Percentiles rank a stretch among this genome's conserved stretches.
Evolutionary conservation across 2,329 filamentous ascomycete genomes (phyloP).

Genomic region (Thermothelomyces thermophilus): DNA sequence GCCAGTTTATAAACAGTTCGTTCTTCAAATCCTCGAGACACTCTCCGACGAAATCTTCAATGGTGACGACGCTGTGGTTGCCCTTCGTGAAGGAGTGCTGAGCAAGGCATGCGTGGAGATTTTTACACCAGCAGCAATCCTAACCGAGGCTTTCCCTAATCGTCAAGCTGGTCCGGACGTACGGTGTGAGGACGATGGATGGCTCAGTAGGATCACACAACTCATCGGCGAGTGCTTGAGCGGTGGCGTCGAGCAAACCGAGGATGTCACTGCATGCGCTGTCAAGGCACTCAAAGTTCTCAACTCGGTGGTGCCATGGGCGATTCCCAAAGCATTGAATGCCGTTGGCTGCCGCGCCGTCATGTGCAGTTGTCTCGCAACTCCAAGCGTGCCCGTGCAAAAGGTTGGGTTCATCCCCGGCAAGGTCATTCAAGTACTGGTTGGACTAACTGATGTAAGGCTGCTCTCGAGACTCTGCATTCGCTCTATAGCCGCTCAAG

Average conservation of each 20-base stretch:
- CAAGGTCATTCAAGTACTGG: neutral
- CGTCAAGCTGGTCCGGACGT: conserved; percentile 62
- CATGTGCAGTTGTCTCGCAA: conserved; percentile 65
- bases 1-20: conserved; percentile 69
- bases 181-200: conserved; percentile 75
- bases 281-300: conserved; percentile 72
- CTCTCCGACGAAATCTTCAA: conserved; percentile 93
- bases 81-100: conserved; percentile 72
- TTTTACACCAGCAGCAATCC: conserved; percentile 72
- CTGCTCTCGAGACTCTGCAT: conserved; percentile 76
- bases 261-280: conserved; percentile 62
- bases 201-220: conserved; percentile 70
- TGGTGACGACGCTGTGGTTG: conserved; percentile 79
- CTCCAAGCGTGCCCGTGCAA: conserved; percentile 64
- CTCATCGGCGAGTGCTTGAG: conserved; percentile 69
- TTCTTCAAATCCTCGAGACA: conserved; percentile 81
- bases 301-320: conserved; percentile 77
- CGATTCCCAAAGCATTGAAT: conserved; percentile 73
- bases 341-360: conserved; percentile 63
- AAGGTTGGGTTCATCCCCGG: conserved; percentile 44
- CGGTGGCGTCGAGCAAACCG: conserved; percentile 56
- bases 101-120: conserved; percentile 91
- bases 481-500: conserved; percentile 69
- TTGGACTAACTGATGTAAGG: conserved; percentile 41
- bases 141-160: conserved; percentile 69